Conservation (phyloP, 2,329 filamentous ascomycete species). For the Seiridium cupressi region DNA sequence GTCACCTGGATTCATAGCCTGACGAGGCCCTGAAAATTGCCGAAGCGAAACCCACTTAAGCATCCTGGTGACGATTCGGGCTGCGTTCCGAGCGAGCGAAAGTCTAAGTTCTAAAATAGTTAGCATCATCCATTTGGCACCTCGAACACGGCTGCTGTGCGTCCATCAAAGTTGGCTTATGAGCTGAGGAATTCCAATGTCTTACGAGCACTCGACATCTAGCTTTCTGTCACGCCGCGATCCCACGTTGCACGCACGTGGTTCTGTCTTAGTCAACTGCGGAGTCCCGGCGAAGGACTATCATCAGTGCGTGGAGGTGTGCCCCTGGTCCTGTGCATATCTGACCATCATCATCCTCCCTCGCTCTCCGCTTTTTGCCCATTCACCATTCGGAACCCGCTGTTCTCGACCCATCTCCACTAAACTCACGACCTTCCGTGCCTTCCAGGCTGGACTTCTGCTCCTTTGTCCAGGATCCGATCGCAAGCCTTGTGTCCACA, state of each 20-base stretch:
- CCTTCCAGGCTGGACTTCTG: background rate
- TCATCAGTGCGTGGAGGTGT: background rate
- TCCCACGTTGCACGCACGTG: background rate
- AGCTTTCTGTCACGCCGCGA: background rate
- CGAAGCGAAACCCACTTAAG: background rate
- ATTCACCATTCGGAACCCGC: background rate
- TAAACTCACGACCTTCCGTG: background rate
- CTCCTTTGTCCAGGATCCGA: background rate
- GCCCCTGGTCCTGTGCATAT: background rate
- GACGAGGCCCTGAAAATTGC: background rate
- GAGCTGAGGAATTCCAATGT: background rate
- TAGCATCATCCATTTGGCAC: background rate
- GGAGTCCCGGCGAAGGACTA: background rate
- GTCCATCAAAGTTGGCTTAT: background rate
- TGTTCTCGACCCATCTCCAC: constrained; percentile 2
- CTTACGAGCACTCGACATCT: background rate
- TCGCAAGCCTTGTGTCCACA: background rate
- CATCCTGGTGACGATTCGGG: background rate
- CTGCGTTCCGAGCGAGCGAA: background rate
- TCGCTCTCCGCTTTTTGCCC: constrained; percentile 2
- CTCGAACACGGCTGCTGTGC: background rate
- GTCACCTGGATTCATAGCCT: background rate
- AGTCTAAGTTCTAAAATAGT: background rate
- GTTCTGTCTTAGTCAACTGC: background rate
- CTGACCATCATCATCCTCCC: background rate